Percentiles rank a stretch among this genome's conserved stretches.
Conservation (phyloP, 495 filamentous ascomycete genomes). For the Aspergillus egyptiacus region DNA sequence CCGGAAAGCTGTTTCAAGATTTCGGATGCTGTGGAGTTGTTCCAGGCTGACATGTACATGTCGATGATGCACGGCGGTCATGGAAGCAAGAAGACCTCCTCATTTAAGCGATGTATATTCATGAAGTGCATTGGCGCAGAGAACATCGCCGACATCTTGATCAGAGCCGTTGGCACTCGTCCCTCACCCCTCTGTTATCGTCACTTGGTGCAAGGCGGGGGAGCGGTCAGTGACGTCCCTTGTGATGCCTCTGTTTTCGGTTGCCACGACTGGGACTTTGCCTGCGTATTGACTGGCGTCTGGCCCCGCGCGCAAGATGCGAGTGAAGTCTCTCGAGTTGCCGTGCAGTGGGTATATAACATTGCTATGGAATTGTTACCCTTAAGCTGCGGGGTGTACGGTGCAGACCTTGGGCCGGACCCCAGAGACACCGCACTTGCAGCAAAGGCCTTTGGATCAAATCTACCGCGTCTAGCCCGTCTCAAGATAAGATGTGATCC, state of each 20-base stretch:
- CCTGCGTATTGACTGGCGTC: constrained; percentile 59
- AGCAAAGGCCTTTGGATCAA: constrained; percentile 52
- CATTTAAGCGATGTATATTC: constrained; percentile 62
- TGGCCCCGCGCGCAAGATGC: constrained; percentile 54
- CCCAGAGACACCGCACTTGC: constrained; percentile 51
- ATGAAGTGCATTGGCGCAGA: constrained; percentile 45
- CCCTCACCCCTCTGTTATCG: constrained; percentile 55
- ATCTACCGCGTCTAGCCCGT: constrained; percentile 43
- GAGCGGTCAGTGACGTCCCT: constrained; percentile 43
- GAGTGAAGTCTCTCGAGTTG: constrained; percentile 36
- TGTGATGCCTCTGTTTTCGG: constrained; percentile 53
- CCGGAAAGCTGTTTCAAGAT: constrained; percentile 27
- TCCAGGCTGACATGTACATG: constrained; percentile 58
- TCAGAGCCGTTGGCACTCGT: constrained; percentile 43
- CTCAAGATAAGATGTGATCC: constrained; percentile 52
- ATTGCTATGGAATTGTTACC: constrained; percentile 44
- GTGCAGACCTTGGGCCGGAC: constrained; percentile 59
- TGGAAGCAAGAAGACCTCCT: constrained; percentile 51
- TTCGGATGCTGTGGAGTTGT: constrained; percentile 48
- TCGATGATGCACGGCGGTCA: constrained; percentile 56
- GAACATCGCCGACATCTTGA: constrained; percentile 33
- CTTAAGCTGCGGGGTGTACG: constrained; percentile 49
- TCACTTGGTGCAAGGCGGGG: constrained; percentile 58
- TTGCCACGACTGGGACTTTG: constrained; percentile 59
- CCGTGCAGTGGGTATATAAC: constrained; percentile 53